A percentile compares a stretch with the other conserved stretches of the same genome.
Evolutionary conservation across 345 rosid genomes (phyloP).

Genomic region (Zanthoxylum bungeanum): DNA sequence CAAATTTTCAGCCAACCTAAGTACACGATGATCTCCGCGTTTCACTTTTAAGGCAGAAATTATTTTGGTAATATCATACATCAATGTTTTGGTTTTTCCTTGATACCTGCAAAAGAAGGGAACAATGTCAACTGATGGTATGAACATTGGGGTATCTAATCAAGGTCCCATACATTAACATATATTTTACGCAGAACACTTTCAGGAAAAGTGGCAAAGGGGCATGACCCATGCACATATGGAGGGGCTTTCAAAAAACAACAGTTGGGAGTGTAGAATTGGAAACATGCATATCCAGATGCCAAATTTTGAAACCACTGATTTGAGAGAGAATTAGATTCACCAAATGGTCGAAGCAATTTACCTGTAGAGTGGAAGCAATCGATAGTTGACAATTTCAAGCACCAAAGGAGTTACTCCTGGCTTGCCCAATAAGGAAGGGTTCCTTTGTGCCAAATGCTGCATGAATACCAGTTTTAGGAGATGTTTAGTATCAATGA

Average conservation of each 20-base stretch:
- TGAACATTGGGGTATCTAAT: slow-evolving; percentile 10
- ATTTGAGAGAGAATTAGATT: slow-evolving; percentile 11
- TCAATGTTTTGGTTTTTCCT: slow-evolving; percentile 87
- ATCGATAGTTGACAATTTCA: slow-evolving; percentile 87
- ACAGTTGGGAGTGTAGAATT: neutral
- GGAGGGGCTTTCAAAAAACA: slow-evolving; percentile 3
- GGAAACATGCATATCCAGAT: slow-evolving; percentile 5
- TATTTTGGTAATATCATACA: slow-evolving; percentile 96
- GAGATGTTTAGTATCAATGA: slow-evolving; percentile 13
- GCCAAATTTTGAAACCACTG: neutral
- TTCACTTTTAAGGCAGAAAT: slow-evolving; percentile 85
- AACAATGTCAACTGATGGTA: neutral
- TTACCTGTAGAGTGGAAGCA: slow-evolving; percentile 98
- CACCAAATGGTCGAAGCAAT: slow-evolving; percentile 6
- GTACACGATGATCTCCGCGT: slow-evolving; percentile 96
- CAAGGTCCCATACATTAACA: neutral
- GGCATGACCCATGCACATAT: neutral
- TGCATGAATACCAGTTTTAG: slow-evolving; percentile 32
- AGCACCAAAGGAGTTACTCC: slow-evolving; percentile 88
- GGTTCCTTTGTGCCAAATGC: slow-evolving; percentile 90
- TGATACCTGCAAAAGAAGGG: slow-evolving; percentile 57
- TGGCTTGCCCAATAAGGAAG: slow-evolving; percentile 82
- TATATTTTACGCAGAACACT: neutral
- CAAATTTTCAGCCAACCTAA: slow-evolving; percentile 89
- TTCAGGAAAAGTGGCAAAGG: neutral